phyloP scores from a whole-genome alignment of 2,329 filamentous ascomycete species.

The Paradendryphiella salina region DNA sequence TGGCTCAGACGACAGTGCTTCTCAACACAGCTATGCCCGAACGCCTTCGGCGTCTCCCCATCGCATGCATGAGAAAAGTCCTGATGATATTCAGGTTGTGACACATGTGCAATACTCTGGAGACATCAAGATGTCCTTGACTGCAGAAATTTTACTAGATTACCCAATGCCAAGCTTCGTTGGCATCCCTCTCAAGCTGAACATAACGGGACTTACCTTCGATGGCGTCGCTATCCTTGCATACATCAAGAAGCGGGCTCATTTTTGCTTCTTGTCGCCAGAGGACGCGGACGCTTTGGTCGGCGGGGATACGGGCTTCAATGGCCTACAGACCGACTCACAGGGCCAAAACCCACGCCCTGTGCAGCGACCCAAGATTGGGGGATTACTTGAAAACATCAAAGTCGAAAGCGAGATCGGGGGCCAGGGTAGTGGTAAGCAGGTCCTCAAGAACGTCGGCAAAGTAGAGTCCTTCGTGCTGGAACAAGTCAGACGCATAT shows the following conservation, averaged over 20 bases:
- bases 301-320: constrained; percentile 49
- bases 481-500: constrained; percentile 93
- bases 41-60: constrained; percentile 49
- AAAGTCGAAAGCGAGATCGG: constrained; percentile 97
- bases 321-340: constrained; percentile 32
- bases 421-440: constrained; percentile 84
- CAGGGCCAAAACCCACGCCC: constrained; percentile 32
- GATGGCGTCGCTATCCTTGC: constrained; percentile 92
- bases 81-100: constrained; percentile 90
- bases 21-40: constrained; percentile 35
- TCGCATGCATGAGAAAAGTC: constrained; percentile 69
- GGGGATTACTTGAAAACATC: constrained; percentile 86
- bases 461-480: constrained; percentile 98
- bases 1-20: constrained; percentile 31
- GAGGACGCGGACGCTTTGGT: constrained; percentile 79
- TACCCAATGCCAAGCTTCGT: constrained; percentile 99
- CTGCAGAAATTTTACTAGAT: constrained; percentile 92
- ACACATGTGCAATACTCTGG: constrained; percentile 89
- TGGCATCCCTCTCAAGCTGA: constrained; percentile 89
- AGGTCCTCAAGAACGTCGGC: constrained; percentile 95
- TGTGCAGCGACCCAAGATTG: constrained; percentile 56
- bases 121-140: constrained; percentile 83
- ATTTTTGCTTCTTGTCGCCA: constrained; percentile 92
- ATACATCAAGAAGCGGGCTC: constrained; percentile 82
- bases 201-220: constrained; percentile 92